Evolutionary conservation across 2,329 filamentous ascomycete genomes (phyloP), one percentile per base, ranked within the genome.

Genomic region (Chaetomiaceae sp.): DNA sequence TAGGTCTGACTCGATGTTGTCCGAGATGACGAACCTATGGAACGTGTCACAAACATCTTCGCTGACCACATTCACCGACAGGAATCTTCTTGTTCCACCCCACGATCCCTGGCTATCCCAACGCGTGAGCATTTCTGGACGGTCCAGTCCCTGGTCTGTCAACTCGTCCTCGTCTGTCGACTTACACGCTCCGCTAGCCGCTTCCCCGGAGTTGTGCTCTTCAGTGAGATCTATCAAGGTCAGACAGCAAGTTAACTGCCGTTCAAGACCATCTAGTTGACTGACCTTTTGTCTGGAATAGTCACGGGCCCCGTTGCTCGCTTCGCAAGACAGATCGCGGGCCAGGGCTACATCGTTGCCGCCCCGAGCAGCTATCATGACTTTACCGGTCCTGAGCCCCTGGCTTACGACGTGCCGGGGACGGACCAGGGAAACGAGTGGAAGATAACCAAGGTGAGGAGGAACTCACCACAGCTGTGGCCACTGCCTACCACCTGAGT

Each of bases 221-320:
- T 95, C 66, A 91, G 86, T 61, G 91, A 96, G 71, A 96, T 96
- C 63, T 96, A 96, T 65, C 91, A 96, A 83, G 90, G 89, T 90
- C 68, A 51, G 64, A 53, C 7, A 8, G 21, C 44, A 37, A 17
- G 21, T 30, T 13, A 20, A 19, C 31, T 25, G 7, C 5, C 8
- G 2, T 10, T 19, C 20, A 10, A 27, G 17, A 33, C 38, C 30
- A 19, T 12, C 10, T 6, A 12, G 12, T 12, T 19, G 4, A 6
- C 43, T 42, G 1, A 44, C 19, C 9, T 20, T 27, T 16, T n/a
- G 14, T 17, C 19, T n/a, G 45, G 16, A 5, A 35, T 33, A 91
- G 91, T 96, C 16, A 95, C 91, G 52, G 91, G 91, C 2, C 91
- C 91, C 2, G 91, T 96, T 21, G 80, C 86, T 54, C 84, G 92